phyloP scores from a whole-genome alignment of 148 eudicot species.

The Rhododendron simsii region DNA sequence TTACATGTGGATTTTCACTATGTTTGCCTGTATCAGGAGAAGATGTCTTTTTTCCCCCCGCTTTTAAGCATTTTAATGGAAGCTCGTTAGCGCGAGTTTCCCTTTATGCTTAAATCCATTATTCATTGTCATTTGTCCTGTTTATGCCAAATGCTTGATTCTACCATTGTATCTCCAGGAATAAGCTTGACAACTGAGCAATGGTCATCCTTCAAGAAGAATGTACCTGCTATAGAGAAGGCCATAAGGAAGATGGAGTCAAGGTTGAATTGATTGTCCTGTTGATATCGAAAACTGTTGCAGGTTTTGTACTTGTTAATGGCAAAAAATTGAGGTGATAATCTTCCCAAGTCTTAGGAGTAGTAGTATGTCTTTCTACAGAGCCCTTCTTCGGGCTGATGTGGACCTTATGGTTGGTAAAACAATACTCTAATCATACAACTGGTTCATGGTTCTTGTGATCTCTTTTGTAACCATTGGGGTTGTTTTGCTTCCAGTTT shows the following conservation, averaged over 20 bases:
- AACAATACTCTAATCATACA: background rate
- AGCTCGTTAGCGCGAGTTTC: background rate
- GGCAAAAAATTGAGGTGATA: background rate
- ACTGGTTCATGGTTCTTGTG: background rate
- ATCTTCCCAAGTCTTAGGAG: background rate
- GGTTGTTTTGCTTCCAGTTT: background rate
- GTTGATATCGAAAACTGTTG: background rate
- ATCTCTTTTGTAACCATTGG: background rate
- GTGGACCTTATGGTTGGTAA: background rate
- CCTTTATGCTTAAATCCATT: background rate
- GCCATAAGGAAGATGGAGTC: conserved; percentile 74
- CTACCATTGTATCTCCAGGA: conserved; percentile 31
- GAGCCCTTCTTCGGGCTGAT: background rate
- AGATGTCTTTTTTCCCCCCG: background rate
- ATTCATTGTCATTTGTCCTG: background rate
- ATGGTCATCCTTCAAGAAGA: conserved; percentile 73
- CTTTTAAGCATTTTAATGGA: background rate
- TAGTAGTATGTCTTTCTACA: background rate
- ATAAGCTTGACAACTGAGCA: conserved; percentile 88
- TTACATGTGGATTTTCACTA: background rate
- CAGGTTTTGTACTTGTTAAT: background rate
- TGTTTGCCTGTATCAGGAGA: background rate
- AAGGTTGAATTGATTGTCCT: conserved; percentile 14
- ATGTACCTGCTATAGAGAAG: conserved; percentile 73
- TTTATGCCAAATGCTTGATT: background rate